Evolutionary conservation across 139 green algal species (phyloP).

Genomic region (Chara braunii): DNA sequence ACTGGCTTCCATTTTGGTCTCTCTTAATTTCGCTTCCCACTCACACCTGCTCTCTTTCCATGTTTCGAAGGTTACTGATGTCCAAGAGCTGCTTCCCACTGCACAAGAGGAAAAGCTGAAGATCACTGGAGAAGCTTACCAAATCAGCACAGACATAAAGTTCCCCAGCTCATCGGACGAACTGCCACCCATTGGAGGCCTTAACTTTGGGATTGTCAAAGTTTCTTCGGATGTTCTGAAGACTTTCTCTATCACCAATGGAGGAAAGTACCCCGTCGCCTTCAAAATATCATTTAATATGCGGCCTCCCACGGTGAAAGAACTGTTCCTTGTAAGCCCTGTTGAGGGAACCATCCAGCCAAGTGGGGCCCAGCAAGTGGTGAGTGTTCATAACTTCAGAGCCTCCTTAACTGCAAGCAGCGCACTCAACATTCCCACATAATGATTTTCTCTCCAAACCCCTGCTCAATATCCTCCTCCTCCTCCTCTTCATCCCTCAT

Average conservation of each 20-base stretch:
- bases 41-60: too few relatives aligned
- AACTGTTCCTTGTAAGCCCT: conserved; percentile 53
- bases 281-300: conserved; percentile 55
- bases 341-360: conserved; percentile 50
- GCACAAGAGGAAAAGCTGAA: conserved; percentile 48
- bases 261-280: conserved; percentile 60
- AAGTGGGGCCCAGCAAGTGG: neutral
- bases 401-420: too few relatives aligned
- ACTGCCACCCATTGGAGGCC: conserved; percentile 8
- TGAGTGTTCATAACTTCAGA: too few relatives aligned
- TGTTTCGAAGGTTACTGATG: conserved; percentile 29
- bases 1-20: too few relatives aligned
- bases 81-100: conserved; percentile 44
- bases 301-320: conserved; percentile 20
- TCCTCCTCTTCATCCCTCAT: too few relatives aligned
- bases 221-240: conserved; percentile 46
- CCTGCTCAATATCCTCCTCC: too few relatives aligned
- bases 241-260: conserved; percentile 57
- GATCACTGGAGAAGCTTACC: conserved; percentile 65
- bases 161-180: conserved; percentile 50
- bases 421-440: too few relatives aligned
- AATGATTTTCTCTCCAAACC: too few relatives aligned
- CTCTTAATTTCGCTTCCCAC: too few relatives aligned
- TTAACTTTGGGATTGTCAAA: conserved; percentile 60
- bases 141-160: conserved; percentile 59